Evolutionary conservation across 2,329 filamentous ascomycete species (phyloP).

Genomic region (Fusarium gaditjirri): DNA sequence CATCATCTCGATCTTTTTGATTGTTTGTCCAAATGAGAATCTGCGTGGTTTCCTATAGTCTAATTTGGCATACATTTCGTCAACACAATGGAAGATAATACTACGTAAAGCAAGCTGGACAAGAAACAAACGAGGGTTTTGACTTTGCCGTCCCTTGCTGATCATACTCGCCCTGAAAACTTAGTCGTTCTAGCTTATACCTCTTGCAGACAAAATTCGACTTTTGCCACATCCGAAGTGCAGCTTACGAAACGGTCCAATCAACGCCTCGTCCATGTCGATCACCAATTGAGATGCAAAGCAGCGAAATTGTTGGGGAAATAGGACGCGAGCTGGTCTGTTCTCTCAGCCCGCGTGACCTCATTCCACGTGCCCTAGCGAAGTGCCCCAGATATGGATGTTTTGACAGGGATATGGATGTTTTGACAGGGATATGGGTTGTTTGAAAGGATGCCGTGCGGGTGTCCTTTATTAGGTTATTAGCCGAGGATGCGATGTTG

Average conservation of each 20-base stretch:
- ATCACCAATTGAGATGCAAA: conserved; percentile 31
- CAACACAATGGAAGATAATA: not conserved
- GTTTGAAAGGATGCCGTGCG: conserved; percentile 2
- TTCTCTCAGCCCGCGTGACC: conserved; percentile 36
- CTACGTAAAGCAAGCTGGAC: not conserved
- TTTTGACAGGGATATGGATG: not conserved
- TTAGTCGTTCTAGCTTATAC: not conserved
- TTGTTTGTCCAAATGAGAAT: not conserved
- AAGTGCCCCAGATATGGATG: conserved; percentile 5
- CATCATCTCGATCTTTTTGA: conserved; percentile 6
- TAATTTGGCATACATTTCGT: not conserved
- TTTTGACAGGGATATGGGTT: conserved; percentile 6
- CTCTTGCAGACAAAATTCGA: conserved; percentile 5
- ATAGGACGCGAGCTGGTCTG: conserved; percentile 29
- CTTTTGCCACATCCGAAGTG: conserved; percentile 28
- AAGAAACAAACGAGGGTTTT: not conserved
- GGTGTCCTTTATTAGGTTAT: conserved; percentile 7
- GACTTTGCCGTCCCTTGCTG: conserved; percentile 16
- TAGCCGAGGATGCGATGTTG: conserved; percentile 25
- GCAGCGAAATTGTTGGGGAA: conserved; percentile 38
- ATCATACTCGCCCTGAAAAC: conserved; percentile 8
- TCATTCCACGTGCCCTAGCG: conserved; percentile 26
- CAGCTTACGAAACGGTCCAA: conserved; percentile 22
- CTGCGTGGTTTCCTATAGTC: not conserved
- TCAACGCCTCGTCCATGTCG: conserved; percentile 26